phyloP scores from a whole-genome alignment of 2,329 filamentous ascomycete species.

The Neospermospora avenae region DNA sequence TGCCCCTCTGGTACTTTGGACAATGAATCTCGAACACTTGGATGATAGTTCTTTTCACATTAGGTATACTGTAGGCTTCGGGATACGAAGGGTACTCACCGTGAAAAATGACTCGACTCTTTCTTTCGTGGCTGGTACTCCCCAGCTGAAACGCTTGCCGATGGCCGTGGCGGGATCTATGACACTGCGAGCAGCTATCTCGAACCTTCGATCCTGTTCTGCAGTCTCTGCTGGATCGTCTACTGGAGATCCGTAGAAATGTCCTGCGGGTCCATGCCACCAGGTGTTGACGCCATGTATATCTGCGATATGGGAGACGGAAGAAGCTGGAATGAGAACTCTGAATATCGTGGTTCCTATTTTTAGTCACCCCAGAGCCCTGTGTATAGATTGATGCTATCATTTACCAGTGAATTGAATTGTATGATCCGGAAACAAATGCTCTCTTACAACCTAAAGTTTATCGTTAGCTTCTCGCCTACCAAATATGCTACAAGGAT shows the following conservation, averaged over 20 bases:
- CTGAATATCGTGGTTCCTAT: conserved; percentile 47
- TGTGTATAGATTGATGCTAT: not conserved
- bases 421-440: conserved; percentile 41
- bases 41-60: conserved; percentile 36
- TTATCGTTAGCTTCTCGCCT: not conserved
- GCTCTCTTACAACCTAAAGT: conserved; percentile 40
- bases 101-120: conserved; percentile 39
- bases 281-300: conserved; percentile 38
- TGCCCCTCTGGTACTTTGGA: conserved; percentile 36
- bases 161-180: conserved; percentile 33
- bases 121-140: conserved; percentile 37
- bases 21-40: conserved; percentile 40
- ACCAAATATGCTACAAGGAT: not conserved
- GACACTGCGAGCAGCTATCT: conserved; percentile 39
- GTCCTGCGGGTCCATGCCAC: conserved; percentile 43
- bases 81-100: not conserved
- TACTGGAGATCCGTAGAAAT: conserved; percentile 42
- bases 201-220: conserved; percentile 36
- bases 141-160: conserved; percentile 38
- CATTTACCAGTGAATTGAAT: conserved; percentile 43
- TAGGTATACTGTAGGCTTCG: not conserved
- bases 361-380: not conserved
- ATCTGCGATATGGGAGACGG: conserved; percentile 32
- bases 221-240: conserved; percentile 30
- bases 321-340: conserved; percentile 39